These are phyloP conservation scores for Xeromyces bisporus DNA, from an alignment of 495 filamentous ascomycete species.

Conservation along the genomic window DNA sequence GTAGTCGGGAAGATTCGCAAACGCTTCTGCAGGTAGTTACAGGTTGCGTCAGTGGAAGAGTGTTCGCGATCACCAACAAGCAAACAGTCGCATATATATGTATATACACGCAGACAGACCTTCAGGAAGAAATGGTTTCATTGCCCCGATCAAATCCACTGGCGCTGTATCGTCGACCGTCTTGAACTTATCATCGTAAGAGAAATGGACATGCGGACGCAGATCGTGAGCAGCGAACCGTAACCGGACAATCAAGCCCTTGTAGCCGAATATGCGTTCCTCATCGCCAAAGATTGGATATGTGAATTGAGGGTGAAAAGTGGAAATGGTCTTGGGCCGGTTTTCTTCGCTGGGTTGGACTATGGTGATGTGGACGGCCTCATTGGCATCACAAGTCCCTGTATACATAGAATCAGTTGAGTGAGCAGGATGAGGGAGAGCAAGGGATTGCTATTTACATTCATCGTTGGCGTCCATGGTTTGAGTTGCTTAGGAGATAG, in stretches of 20 bases:
- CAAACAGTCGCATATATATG: too few species aligned
- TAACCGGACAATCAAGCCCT: conserved; percentile 55
- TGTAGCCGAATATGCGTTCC: conserved; percentile 82
- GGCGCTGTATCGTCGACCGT: conserved; percentile 52
- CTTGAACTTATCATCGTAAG: conserved; percentile 57
- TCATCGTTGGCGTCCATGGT: background rate
- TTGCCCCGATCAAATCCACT: conserved; percentile 42
- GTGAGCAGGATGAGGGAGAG: background rate
- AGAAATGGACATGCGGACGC: conserved; percentile 53
- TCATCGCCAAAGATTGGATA: conserved; percentile 86
- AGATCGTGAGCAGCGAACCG: conserved; percentile 70
- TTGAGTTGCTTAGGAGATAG: background rate
- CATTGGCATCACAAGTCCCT: conserved; percentile 65
- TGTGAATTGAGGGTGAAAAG: conserved; percentile 74
- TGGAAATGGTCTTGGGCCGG: conserved; percentile 38
- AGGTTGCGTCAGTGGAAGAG: background rate
- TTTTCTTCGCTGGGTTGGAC: conserved; percentile 39
- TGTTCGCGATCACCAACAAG: too few species aligned
- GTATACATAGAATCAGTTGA: background rate
- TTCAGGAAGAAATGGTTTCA: conserved; percentile 52
- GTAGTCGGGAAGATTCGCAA: conserved; percentile 41
- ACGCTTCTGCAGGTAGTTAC: conserved; percentile 32
- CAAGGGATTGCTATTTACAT: background rate
- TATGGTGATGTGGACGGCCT: conserved; percentile 55
- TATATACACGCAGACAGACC: conserved; percentile 24